Evolutionary conservation across 805 yeast species (phyloP), one percentile per base, ranked within the genome.

Genomic region (Teunomyces cretensis): DNA sequence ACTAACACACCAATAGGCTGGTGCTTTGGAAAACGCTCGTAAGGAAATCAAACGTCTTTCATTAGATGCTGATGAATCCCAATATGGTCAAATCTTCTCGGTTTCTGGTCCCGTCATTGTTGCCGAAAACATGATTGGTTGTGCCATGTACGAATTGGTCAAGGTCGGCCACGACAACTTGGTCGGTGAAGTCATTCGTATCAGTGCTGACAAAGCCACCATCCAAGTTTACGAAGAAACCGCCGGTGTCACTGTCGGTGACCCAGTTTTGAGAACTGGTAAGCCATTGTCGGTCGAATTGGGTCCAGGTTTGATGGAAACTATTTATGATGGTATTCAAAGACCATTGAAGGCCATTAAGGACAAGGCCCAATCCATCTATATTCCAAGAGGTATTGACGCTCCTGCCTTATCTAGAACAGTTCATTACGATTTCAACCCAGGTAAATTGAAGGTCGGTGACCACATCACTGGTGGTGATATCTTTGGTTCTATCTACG

Each of bases 301-400:
- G 65, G 99, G 99, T 64, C 99, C 99, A 26, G 99, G 99, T 68
- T 80, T 94, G 61, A 91, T 94, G 96, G 99, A 94, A 74, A 94
- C 96, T 56, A 94, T 94, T 66, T 94, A 94, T 65, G 99, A 94
- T 71, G 99, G 99, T 78, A 94, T 94, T 69, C 99, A 94, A 75
- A 89, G 99, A 77, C 99, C 99, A 37, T 81, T 94, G 68, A 88
- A 88, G 70, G 89, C 96, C 39, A 94, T 94, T 63, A 87, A 85
- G 66, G 96, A 91, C 53, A 65, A 68, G 42, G 84, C 97, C 17
- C 85, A 91, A 63, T 88, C 96, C 40, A 94, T 94, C 64, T 94
- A 94, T 74, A 94, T 94, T 53, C 99, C 99, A 67, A 88, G 99
- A 76, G 99, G 99, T 78, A 84, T 94, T 49, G 95, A 90, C 67